These are phyloP conservation scores for Aspergillus carlsbadensis DNA, from an alignment of 495 filamentous ascomycete species.

Conservation along the genomic window DNA sequence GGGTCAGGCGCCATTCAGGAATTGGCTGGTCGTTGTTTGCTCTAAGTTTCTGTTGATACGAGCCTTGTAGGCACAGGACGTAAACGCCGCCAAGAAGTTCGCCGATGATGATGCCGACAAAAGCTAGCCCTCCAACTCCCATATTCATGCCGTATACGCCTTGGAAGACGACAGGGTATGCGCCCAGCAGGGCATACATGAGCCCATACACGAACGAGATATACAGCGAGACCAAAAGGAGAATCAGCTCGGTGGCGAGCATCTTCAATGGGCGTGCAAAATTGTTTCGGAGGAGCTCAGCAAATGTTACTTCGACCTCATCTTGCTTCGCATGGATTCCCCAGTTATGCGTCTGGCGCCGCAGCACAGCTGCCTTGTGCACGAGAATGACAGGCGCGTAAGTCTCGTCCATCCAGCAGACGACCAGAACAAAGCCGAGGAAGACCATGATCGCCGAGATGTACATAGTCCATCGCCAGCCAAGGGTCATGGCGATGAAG, in stretches of 20 bases:
- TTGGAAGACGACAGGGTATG: slow-evolving; percentile 45
- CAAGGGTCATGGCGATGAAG: slow-evolving; percentile 38
- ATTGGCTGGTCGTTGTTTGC: slow-evolving; percentile 34
- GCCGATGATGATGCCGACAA: slow-evolving; percentile 39
- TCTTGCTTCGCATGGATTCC: slow-evolving; percentile 50
- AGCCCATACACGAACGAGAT: slow-evolving; percentile 48
- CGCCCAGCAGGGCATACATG: slow-evolving; percentile 43
- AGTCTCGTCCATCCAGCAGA: slow-evolving; percentile 36
- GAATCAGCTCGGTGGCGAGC: slow-evolving; percentile 46
- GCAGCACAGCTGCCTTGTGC: slow-evolving; percentile 37
- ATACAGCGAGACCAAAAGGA: slow-evolving; percentile 46
- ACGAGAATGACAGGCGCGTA: slow-evolving; percentile 42
- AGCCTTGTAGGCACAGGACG: slow-evolving; percentile 29
- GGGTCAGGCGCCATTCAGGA: slow-evolving; percentile 41
- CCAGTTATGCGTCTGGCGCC: slow-evolving; percentile 44
- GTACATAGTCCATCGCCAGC: slow-evolving; percentile 51
- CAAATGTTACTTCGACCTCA: slow-evolving; percentile 41
- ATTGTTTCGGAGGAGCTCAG: slow-evolving; percentile 39
- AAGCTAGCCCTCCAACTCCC: slow-evolving; percentile 37
- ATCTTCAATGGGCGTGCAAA: slow-evolving; percentile 43
- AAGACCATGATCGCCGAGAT: slow-evolving; percentile 42
- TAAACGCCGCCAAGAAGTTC: slow-evolving; percentile 28
- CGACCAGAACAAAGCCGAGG: slow-evolving; percentile 21
- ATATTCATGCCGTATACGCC: slow-evolving; percentile 35
- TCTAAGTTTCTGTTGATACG: slow-evolving; percentile 29